These are phyloP conservation scores for Westerdykella sp. DNA, from an alignment of 2,329 filamentous ascomycete genomes.

Conservation along the genomic window DNA sequence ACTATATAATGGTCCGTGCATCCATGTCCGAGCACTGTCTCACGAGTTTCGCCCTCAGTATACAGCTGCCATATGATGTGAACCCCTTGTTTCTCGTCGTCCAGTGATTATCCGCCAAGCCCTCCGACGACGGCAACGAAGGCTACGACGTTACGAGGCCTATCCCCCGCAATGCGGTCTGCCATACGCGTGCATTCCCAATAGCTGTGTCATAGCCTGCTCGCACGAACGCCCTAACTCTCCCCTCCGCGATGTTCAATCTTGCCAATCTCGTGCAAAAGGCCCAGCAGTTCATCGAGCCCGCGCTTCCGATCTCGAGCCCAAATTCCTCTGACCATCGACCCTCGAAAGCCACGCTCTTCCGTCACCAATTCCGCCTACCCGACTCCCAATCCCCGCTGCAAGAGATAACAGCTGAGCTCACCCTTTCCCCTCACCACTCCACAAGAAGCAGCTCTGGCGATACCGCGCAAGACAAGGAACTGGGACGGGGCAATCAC, in stretches of 20 bases:
- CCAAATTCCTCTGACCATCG: constrained; percentile 65
- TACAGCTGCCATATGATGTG: too few species aligned
- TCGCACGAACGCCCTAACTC: constrained; percentile 6
- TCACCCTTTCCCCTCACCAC: constrained; percentile 72
- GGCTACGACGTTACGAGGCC: constrained; percentile 2
- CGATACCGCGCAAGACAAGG: constrained; percentile 55
- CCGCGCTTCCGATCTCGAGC: constrained; percentile 65
- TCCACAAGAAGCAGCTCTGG: constrained; percentile 38
- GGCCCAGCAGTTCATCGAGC: constrained; percentile 91
- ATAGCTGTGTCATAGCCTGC: constrained; percentile 1
- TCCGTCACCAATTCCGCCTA: constrained; percentile 93
- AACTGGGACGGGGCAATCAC: constrained; percentile 68
- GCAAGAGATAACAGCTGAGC: constrained; percentile 93
- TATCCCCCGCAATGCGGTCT: constrained; percentile 24
- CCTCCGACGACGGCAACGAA: too few species aligned
- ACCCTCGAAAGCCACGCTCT: constrained; percentile 85
- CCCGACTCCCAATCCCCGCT: constrained; percentile 87
- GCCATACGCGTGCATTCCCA: constrained; percentile 8
- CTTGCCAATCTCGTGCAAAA: constrained; percentile 84
- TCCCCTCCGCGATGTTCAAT: constrained; percentile 38
- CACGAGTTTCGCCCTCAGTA: too few species aligned
- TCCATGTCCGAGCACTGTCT: too few species aligned
- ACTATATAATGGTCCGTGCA: too few species aligned
- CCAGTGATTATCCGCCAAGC: too few species aligned
- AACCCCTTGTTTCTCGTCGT: too few species aligned